Percentiles rank a stretch among this genome's conserved stretches.
phyloP scores from a whole-genome alignment of 2,329 filamentous ascomycete species.

The Neurospora crassa region DNA sequence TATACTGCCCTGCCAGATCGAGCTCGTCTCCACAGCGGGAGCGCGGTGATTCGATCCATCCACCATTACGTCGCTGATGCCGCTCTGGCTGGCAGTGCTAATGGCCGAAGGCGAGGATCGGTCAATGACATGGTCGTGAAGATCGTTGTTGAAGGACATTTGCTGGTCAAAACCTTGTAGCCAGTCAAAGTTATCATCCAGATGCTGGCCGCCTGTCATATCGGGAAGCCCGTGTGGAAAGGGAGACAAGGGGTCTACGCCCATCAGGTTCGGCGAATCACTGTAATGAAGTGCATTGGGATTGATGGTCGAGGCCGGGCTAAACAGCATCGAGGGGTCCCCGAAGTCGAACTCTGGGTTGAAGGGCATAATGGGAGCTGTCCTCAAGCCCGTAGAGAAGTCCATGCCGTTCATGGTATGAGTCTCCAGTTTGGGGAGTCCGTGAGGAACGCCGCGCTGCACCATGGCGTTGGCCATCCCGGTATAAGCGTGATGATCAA shows the following conservation, averaged over 20 bases:
- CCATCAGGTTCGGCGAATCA: slow-evolving; percentile 61
- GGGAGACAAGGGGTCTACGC: slow-evolving; percentile 51
- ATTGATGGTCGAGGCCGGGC: slow-evolving; percentile 58
- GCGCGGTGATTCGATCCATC: slow-evolving; percentile 67
- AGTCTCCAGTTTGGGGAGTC: slow-evolving; percentile 76
- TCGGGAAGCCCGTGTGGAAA: slow-evolving; percentile 47
- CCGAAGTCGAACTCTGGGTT: slow-evolving; percentile 56
- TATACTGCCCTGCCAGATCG: slow-evolving; percentile 61
- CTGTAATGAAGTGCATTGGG: slow-evolving; percentile 74
- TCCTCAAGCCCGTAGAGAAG: slow-evolving; percentile 59
- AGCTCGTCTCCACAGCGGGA: slow-evolving; percentile 39
- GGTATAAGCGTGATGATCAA: slow-evolving; percentile 51
- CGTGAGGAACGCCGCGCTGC: slow-evolving; percentile 54
- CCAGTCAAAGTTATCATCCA: slow-evolving; percentile 77
- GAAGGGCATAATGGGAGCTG: slow-evolving; percentile 61
- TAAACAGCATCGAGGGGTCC: slow-evolving; percentile 56
- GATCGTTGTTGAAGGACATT: slow-evolving; percentile 54
- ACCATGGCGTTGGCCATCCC: slow-evolving; percentile 63
- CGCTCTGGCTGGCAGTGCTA: slow-evolving; percentile 87
- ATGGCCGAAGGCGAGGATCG: slow-evolving; percentile 93
- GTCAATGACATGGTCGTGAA: slow-evolving; percentile 73
- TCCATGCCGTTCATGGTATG: slow-evolving; percentile 57
- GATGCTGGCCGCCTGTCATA: slow-evolving; percentile 45
- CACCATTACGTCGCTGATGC: slow-evolving; percentile 83
- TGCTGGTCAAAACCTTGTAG: slow-evolving; percentile 68